These are phyloP conservation scores for Oryza glumipatula DNA, from an alignment of 176 grass and related monocot species.

Conservation along the genomic window DNA sequence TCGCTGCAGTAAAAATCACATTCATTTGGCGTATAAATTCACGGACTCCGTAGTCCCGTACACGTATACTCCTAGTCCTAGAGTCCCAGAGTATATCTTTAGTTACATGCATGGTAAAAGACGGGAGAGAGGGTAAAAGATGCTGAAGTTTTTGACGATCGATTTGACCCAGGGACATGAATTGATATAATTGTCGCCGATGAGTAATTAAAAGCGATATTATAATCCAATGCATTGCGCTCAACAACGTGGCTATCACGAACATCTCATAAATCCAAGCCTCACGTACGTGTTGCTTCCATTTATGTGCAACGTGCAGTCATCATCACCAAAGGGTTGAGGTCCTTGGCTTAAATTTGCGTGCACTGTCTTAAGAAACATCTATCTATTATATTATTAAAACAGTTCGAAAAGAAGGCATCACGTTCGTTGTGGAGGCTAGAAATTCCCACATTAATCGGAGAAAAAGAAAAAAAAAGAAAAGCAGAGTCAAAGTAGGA, in stretches of 20 bases:
- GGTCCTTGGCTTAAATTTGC: not conserved
- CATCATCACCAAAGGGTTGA: not conserved
- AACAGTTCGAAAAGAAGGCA: too few relatives aligned
- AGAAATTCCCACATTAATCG: too few relatives aligned
- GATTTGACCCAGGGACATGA: constrained; percentile 23
- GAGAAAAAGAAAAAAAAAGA: too few relatives aligned
- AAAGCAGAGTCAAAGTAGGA: too few relatives aligned
- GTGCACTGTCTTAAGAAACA: not conserved
- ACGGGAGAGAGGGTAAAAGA: not conserved
- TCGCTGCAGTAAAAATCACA: too few relatives aligned
- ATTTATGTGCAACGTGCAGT: not conserved
- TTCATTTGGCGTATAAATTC: too few relatives aligned
- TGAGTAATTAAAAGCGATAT: not conserved
- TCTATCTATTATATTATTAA: not conserved
- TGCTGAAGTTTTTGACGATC: not conserved
- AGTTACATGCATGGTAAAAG: not conserved
- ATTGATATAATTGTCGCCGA: constrained; percentile 32
- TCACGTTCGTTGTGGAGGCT: too few relatives aligned
- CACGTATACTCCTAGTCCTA: too few relatives aligned
- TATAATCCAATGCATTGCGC: not conserved
- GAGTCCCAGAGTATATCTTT: too few relatives aligned
- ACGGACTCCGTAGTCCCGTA: too few relatives aligned
- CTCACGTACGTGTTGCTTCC: not conserved
- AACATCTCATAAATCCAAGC: constrained; percentile 11
- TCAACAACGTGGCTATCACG: not conserved